A percentile compares a stretch with the other conserved stretches of the same genome.
Conservation (phyloP, 148 eudicot species). For the Mesembryanthemum crystallinum region DNA sequence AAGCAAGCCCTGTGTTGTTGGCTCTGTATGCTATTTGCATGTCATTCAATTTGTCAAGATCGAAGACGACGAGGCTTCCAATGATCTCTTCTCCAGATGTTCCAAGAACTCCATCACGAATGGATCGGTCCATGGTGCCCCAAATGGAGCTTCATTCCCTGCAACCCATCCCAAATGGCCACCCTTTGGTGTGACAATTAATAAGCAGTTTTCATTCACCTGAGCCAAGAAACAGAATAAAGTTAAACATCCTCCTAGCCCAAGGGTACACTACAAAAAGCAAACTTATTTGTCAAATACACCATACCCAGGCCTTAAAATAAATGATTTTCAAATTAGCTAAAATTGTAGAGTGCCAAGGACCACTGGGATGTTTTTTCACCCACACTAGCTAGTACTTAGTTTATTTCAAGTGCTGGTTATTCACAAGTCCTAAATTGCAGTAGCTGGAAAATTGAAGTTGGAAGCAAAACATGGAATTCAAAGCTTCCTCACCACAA, state of each 20-base stretch:
- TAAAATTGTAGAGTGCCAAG: too few species aligned
- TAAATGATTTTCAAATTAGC: background rate
- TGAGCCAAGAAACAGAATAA: slow-evolving; percentile 31
- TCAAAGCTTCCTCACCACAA: too few species aligned
- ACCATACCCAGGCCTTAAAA: too few species aligned
- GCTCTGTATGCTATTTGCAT: background rate
- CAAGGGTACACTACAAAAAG: background rate
- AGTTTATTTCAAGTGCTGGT: too few species aligned
- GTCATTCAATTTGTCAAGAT: slow-evolving; percentile 11
- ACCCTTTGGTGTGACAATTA: slow-evolving; percentile 88
- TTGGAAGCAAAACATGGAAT: too few species aligned
- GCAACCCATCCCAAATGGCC: slow-evolving; percentile 99
- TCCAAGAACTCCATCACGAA: slow-evolving; percentile 81
- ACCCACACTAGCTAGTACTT: background rate
- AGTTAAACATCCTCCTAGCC: too few species aligned
- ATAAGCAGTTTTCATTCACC: slow-evolving; percentile 76
- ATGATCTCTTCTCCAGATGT: slow-evolving; percentile 46
- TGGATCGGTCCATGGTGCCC: slow-evolving; percentile 96
- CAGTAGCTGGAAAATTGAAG: too few species aligned
- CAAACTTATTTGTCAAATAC: too few species aligned
- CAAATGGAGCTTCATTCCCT: slow-evolving; percentile 67
- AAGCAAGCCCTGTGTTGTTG: slow-evolving; percentile 24
- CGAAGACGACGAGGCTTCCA: slow-evolving; percentile 15
- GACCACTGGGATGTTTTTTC: background rate
- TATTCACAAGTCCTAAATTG: too few species aligned